Conservation (phyloP, 208 protist genomes). For the Leptomonas seymouri region DNA sequence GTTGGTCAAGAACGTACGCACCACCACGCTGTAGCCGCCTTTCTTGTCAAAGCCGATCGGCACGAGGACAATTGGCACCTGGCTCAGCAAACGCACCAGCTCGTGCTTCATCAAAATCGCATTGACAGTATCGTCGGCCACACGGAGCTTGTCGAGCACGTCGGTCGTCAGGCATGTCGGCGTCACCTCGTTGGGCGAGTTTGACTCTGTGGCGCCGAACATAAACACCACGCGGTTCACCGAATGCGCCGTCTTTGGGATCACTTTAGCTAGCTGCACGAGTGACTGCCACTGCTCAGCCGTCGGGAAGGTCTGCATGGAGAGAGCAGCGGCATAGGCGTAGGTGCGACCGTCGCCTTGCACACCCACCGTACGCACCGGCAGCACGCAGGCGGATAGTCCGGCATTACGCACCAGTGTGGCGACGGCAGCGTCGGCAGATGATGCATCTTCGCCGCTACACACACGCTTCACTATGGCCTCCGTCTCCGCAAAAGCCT, state of each 20-base stretch:
- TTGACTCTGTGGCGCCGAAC: conserved; percentile 64
- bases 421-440: conserved; percentile 16
- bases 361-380: conserved; percentile 96
- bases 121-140: conserved; percentile 92
- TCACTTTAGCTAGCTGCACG: conserved; percentile 75
- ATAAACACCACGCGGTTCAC: conserved; percentile 95
- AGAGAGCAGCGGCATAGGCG: conserved; percentile 91
- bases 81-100: conserved; percentile 85
- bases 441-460: neutral
- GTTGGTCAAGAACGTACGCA: conserved; percentile 96
- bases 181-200: conserved; percentile 55
- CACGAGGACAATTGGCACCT: conserved; percentile 94
- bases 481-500: conserved; percentile 48
- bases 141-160: conserved; percentile 89
- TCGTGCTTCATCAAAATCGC: conserved; percentile 70
- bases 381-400: conserved; percentile 73
- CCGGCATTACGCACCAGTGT: conserved; percentile 1
- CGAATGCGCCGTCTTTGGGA: conserved; percentile 91
- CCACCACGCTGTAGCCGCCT: conserved; percentile 76
- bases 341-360: conserved; percentile 98
- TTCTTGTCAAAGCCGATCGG: conserved; percentile 88
- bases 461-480: conserved; percentile 40
- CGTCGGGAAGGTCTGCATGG: conserved; percentile 44
- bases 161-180: conserved; percentile 67
- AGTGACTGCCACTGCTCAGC: conserved; percentile 78